Percentiles rank a stretch among this genome's conserved stretches.
These are phyloP conservation scores for Hypoxylon sp. DNA, from an alignment of 2,329 filamentous ascomycete genomes.

Conservation along the genomic window DNA sequence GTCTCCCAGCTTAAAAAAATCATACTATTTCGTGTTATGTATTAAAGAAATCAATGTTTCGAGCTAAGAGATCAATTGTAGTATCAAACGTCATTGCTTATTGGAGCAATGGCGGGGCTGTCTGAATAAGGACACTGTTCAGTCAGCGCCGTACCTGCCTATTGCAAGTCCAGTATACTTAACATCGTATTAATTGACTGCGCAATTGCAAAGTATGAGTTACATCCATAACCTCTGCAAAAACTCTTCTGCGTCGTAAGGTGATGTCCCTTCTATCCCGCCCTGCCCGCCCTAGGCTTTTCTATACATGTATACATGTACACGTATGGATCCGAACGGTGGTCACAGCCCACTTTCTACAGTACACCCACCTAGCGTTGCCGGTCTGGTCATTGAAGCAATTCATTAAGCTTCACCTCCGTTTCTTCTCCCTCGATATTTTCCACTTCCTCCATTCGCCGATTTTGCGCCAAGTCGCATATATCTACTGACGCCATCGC, in stretches of 20 bases:
- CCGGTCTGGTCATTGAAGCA: constrained; percentile 42
- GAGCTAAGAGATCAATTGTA: constrained; percentile 13
- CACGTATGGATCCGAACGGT: constrained; percentile 38
- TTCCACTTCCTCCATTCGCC: constrained; percentile 22
- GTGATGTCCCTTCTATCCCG: constrained; percentile 13
- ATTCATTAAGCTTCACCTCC: constrained; percentile 42
- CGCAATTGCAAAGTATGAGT: background rate
- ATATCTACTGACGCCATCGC: constrained; percentile 13
- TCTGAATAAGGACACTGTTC: constrained; percentile 10
- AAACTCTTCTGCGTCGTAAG: constrained; percentile 5
- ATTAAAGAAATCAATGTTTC: constrained; percentile 33
- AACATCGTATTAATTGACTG: background rate
- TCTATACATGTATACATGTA: constrained; percentile 29
- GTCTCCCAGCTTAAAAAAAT: constrained; percentile 23
- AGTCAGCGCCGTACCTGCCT: constrained; percentile 11
- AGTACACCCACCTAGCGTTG: constrained; percentile 28
- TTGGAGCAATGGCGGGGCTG: constrained; percentile 34
- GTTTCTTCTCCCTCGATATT: constrained; percentile 24
- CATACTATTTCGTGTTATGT: background rate
- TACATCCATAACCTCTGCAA: constrained; percentile 3
- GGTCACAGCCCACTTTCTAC: constrained; percentile 44
- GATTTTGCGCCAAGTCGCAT: constrained; percentile 39
- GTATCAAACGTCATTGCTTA: constrained; percentile 40
- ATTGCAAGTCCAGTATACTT: constrained; percentile 11
- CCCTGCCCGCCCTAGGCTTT: constrained; percentile 10